Evolutionary conservation across 495 filamentous ascomycete species (phyloP), one percentile per base, ranked within the genome.

Genomic region (Talaromyces nanjingensis): DNA sequence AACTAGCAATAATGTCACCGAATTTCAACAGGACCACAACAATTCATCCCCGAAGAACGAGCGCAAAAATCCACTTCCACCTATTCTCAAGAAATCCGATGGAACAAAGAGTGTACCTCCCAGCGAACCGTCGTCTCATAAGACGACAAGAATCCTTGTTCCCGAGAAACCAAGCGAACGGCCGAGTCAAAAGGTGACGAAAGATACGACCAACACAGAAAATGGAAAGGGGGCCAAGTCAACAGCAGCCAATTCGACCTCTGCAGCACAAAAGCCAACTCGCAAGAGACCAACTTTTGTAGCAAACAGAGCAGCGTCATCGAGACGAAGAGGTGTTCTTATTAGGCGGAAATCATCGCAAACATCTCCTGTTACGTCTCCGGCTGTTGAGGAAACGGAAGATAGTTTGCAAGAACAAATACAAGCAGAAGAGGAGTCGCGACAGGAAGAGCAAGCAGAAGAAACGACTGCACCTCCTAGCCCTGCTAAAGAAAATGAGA

Each of bases 281-380:
- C 68, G 65, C 22, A 79, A 73, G 64, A 79, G 74, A 57, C 47
- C 77, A 1, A 65, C 73, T 22, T 66, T 78, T 34, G 65, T 76
- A 4, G 68, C 74, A 2, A 71, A 58, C 25, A 76, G 74, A 53
- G 62, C 65, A 52, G 65, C 61, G 4, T 72, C 71, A 14, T 67
- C 66, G n/a, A 76, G 74, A 65, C 76, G 72, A 62, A 79, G 78
- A 8, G 79, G 79, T 7, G 67, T 75, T 2, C 65, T 79, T 31
- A 73, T 72, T 61, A 74, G 79, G 27, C 75, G 76, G 66, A 80
- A 77, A 63, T 80, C 79, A 12, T 78, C 77, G 14, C 78, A 77
- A 59, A 22, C 60, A 25, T 71, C 66, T 33, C 60, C 60, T 8
- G 27, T 62, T 8, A 52, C 42, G 4, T 31, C 60, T 31, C 60